Base-by-base conservation (phyloP, 2,329 filamentous ascomycete species). In the Ophiostoma sp. region DNA sequence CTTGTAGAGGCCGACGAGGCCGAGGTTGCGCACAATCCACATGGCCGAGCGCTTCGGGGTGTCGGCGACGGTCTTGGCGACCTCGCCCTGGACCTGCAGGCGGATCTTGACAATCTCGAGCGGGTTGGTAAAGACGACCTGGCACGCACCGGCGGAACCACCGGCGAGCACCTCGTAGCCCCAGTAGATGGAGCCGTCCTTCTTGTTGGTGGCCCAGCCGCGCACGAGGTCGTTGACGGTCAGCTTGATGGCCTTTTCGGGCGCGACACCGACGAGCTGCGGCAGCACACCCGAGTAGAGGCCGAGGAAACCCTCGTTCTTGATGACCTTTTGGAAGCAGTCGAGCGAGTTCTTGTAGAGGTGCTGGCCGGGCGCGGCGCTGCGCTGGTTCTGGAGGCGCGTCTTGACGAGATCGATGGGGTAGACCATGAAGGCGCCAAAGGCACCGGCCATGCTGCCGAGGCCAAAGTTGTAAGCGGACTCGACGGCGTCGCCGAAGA, bases 41-140 rank as follows among this genome's bases (percentile, higher is more conserved):
- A 98, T 91, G 69, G 95, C 95, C 11, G 93, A 97, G 73, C 95
- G 90, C 79, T 90, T 93, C 66, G 91, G 92, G 16, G 90, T 86
- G 69, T 89, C 89, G 72, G 95, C 90, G 40, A 92, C 87, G 64
- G 84, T 90, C 82, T 97, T 98, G 72, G 92, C 89, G 58, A 97
- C 88, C 80, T 99, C 95, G 70, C 95, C 95, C 81, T 99, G 95
- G 38, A 99, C 91, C 79, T 99, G 95, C 67, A 99, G 87, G 73
- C 95, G 91, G 77, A 99, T 99, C 84, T 99, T 99, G 82, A 99
- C 95, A 76, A 99, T 99, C 79, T 99, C 95, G 18, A 99, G 87
- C 40, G 95, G 95, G 79, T 98, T 99, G 73, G 93, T 97, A 80
- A 98, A 98, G 74, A 97, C 92, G 74, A 99, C 95, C 89, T 99